phyloP scores from a whole-genome alignment of 23 red algal genomes.

The Gracilaria gracilis region DNA sequence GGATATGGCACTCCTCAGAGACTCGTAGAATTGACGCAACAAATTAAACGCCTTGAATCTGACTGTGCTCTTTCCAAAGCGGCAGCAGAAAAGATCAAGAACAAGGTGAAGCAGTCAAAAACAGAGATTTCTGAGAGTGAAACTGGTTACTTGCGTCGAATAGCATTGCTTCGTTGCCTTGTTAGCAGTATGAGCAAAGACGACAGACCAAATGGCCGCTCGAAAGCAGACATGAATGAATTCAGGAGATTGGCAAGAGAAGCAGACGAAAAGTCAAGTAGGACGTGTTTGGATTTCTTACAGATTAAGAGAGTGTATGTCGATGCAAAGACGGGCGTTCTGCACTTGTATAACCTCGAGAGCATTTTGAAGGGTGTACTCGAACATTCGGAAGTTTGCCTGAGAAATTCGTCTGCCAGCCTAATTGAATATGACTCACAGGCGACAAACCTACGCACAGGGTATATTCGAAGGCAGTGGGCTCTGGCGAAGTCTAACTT shows the following conservation, averaged over 20 bases:
- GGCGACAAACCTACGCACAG: neutral
- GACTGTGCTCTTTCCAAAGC: conserved; percentile 12
- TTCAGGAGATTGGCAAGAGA: conserved; percentile 12
- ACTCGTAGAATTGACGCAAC: neutral
- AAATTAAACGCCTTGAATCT: conserved; percentile 30
- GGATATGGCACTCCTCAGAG: neutral
- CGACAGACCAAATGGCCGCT: neutral
- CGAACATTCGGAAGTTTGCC: conserved; percentile 35
- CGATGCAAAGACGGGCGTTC: conserved; percentile 41
- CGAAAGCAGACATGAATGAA: conserved; percentile 32
- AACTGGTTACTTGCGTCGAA: conserved; percentile 55
- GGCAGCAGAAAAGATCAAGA: conserved; percentile 23
- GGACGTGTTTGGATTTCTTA: conserved; percentile 23
- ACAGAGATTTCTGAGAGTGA: conserved; percentile 36
- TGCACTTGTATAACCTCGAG: conserved; percentile 63
- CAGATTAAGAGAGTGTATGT: conserved; percentile 45
- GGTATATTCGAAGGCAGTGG: conserved; percentile 58
- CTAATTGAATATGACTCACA: neutral
- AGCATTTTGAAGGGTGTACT: conserved; percentile 36
- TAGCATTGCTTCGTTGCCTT: conserved; percentile 43
- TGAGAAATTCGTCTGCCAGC: conserved; percentile 14
- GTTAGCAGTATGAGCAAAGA: conserved; percentile 13
- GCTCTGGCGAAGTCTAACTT: conserved; percentile 33
- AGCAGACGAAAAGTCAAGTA: conserved; percentile 17
- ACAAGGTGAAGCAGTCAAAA: conserved; percentile 28